Evolutionary conservation across 306 rosid species (phyloP).

Genomic region (Neltuma alba): DNA sequence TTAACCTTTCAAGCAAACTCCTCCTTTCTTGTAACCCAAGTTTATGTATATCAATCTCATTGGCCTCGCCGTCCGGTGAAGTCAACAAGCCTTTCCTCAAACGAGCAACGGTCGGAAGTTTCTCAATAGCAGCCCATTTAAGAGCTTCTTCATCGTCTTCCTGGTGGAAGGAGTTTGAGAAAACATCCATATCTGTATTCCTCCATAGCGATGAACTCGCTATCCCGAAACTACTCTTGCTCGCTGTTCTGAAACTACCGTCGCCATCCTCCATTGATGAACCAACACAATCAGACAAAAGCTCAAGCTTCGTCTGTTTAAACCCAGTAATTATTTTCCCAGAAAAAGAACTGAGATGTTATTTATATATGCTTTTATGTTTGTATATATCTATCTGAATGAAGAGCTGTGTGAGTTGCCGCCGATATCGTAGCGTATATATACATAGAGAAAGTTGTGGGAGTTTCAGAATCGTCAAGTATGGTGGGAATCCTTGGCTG

Average conservation of each 20-base stretch:
- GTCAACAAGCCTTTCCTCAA: slow-evolving; percentile 46
- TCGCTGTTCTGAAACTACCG: slow-evolving; percentile 27
- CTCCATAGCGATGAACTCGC: slow-evolving; percentile 54
- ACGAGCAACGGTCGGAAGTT: slow-evolving; percentile 51
- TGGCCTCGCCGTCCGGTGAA: slow-evolving; percentile 52
- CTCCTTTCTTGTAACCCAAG: slow-evolving; percentile 70
- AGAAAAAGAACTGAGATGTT: neutral
- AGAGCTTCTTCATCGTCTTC: slow-evolving; percentile 57
- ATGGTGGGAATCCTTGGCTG: neutral
- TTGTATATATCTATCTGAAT: neutral
- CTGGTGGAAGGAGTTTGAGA: slow-evolving; percentile 43
- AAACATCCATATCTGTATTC: slow-evolving; percentile 40
- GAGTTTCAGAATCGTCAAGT: neutral
- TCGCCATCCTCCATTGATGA: slow-evolving; percentile 40
- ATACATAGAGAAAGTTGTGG: neutral
- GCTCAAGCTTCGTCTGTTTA: neutral
- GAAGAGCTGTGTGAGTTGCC: neutral
- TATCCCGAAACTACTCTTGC: slow-evolving; percentile 43
- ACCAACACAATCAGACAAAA: neutral
- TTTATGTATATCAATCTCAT: slow-evolving; percentile 64
- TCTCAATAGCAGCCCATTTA: slow-evolving; percentile 54
- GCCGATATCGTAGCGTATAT: neutral
- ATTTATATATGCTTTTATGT: neutral
- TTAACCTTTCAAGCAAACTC: slow-evolving; percentile 66
- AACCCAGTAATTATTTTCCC: slow-evolving; percentile 3